These are phyloP conservation scores for Cutaneotrichosporon curvatum DNA, from an alignment of 1,284 basidiomycete species.

Conservation along the genomic window DNA sequence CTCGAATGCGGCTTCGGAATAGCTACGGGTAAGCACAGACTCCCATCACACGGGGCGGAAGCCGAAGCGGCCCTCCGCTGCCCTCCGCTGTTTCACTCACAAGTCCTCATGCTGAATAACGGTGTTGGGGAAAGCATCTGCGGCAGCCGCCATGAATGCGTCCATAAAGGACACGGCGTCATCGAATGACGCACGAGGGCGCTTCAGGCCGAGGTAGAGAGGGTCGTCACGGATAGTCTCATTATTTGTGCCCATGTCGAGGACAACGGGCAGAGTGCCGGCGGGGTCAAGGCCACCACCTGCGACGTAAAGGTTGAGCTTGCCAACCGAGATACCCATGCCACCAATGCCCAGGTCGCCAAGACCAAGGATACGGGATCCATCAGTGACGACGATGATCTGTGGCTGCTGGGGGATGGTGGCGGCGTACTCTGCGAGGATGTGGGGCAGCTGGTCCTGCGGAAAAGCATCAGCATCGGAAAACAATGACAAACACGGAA, in stretches of 20 bases:
- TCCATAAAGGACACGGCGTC: conserved; percentile 73
- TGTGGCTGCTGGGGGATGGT: conserved; percentile 62
- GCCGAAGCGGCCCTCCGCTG: no score
- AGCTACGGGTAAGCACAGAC: conserved; percentile 35
- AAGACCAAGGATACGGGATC: conserved; percentile 85
- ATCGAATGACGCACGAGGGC: conserved; percentile 58
- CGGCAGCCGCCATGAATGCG: conserved; percentile 82
- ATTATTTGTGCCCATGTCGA: conserved; percentile 77
- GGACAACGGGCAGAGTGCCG: conserved; percentile 74
- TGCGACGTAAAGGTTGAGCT: conserved; percentile 84
- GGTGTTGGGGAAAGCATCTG: conserved; percentile 63
- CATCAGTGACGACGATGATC: conserved; percentile 82
- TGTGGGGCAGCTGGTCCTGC: conserved; percentile 48
- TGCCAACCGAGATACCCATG: conserved; percentile 89
- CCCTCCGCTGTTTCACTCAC: conserved; percentile 6
- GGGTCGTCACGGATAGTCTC: conserved; percentile 75
- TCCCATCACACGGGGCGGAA: no score
- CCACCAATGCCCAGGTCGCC: conserved; percentile 66
- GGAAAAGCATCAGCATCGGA: no score
- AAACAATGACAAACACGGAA: no score
- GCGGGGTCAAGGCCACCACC: conserved; percentile 74
- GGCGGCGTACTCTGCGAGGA: conserved; percentile 43
- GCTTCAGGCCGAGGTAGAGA: conserved; percentile 77
- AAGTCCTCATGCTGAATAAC: conserved; percentile 93
- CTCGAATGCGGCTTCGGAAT: conserved; percentile 75